Percentiles rank a stretch among this genome's conserved stretches.
phyloP scores from a whole-genome alignment of 1,284 basidiomycete species.

The Puccinia coronata region DNA sequence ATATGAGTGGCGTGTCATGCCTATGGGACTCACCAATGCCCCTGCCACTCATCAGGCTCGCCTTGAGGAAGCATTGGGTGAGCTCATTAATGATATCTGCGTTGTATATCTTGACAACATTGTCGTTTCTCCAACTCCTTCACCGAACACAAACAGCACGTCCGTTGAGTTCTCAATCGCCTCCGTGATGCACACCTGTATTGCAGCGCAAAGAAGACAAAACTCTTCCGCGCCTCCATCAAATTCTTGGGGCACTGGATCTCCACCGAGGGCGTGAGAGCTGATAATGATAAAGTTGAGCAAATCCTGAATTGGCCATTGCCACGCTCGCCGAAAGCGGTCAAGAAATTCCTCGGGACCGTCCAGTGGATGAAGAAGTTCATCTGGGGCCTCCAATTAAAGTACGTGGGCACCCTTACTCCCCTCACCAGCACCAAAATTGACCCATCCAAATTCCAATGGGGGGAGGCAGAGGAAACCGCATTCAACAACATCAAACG shows the following conservation, averaged over 20 bases:
- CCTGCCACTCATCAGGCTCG: constrained; percentile 54
- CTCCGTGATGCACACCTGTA: constrained; percentile 10
- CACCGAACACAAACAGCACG: not conserved
- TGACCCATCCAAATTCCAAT: not conserved
- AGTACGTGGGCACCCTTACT: no score
- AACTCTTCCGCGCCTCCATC: not conserved
- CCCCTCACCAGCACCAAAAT: no score
- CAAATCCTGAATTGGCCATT: not conserved
- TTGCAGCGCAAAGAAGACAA: no score
- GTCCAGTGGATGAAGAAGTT: no score
- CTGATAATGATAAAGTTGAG: not conserved
- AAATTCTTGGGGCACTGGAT: no score
- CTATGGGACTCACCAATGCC: constrained; percentile 57
- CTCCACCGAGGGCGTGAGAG: not conserved
- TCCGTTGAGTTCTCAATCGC: not conserved
- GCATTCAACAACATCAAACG: no score
- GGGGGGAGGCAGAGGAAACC: no score
- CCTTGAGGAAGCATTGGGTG: constrained; percentile 48
- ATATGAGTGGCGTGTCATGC: no score
- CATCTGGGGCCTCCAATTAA: not conserved
- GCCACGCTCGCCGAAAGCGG: constrained; percentile 36
- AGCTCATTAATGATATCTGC: no score
- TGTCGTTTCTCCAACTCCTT: constrained; percentile 24
- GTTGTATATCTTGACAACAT: constrained; percentile 16
- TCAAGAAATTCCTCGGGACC: no score